A percentile compares a stretch with the other conserved stretches of the same genome.
These are phyloP conservation scores for Wickerhamomyces bovis DNA, from an alignment of 805 yeast genomes.

Conservation along the genomic window DNA sequence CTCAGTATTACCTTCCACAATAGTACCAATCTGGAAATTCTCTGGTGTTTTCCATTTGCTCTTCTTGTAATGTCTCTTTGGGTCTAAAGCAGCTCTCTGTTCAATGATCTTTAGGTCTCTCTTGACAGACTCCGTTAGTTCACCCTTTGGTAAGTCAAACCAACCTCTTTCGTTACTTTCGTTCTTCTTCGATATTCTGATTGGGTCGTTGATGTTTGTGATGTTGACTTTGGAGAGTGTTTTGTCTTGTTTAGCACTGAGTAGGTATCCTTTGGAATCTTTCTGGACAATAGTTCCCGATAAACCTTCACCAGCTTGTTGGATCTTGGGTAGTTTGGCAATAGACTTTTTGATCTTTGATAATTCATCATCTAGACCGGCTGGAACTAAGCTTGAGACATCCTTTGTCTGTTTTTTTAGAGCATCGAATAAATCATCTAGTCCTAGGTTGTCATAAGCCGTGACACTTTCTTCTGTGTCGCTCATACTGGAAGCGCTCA, in stretches of 20 bases:
- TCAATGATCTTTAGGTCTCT: slow-evolving; percentile 75
- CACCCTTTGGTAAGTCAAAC: slow-evolving; percentile 77
- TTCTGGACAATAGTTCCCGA: slow-evolving; percentile 4
- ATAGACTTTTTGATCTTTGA: slow-evolving; percentile 30
- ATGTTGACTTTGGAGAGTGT: slow-evolving; percentile 14
- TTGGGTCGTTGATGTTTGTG: slow-evolving; percentile 44
- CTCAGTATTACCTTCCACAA: slow-evolving; percentile 77
- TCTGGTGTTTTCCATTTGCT: slow-evolving; percentile 75
- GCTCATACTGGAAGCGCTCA: slow-evolving; percentile 1
- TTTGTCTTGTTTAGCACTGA: slow-evolving; percentile 7
- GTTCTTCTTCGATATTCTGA: slow-evolving; percentile 20
- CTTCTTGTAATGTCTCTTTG: slow-evolving; percentile 90
- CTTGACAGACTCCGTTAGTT: slow-evolving; percentile 62
- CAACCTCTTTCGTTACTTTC: slow-evolving; percentile 42
- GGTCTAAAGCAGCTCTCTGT: slow-evolving; percentile 88
- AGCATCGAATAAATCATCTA: slow-evolving; percentile 31
- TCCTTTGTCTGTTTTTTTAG: slow-evolving; percentile 16
- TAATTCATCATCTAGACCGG: slow-evolving; percentile 24
- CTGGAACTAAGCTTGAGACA: not conserved
- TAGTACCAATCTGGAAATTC: slow-evolving; percentile 83
- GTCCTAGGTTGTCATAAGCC: slow-evolving; percentile 13
- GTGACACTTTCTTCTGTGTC: slow-evolving; percentile 6
- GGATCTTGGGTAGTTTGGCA: slow-evolving; percentile 36
- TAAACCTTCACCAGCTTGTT: slow-evolving; percentile 8
- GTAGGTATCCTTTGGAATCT: slow-evolving; percentile 23